Evolutionary conservation across 257 asterid genomes (phyloP).

Genomic region (Solanum acaule): DNA sequence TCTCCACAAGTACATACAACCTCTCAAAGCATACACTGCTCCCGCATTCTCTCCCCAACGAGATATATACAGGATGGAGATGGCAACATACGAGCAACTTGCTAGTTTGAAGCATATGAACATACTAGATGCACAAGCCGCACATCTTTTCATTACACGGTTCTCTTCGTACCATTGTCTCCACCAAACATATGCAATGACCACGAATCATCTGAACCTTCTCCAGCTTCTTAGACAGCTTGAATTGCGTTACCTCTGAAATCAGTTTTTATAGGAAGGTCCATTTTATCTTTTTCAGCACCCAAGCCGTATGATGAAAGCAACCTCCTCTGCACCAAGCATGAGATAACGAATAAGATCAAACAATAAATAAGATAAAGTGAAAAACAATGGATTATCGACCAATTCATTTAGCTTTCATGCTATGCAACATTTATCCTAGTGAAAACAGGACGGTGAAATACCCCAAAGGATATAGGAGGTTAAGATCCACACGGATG

Average conservation of each 20-base stretch:
- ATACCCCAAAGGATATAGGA: neutral
- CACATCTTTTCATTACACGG: neutral
- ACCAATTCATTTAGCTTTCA: neutral
- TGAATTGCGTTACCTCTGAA: conserved; percentile 7
- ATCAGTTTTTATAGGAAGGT: neutral
- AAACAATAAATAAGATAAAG: neutral
- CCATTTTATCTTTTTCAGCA: conserved; percentile 4
- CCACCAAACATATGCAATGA: neutral
- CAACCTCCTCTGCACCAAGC: conserved; percentile 49
- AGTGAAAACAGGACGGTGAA: neutral
- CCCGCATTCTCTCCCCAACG: neutral
- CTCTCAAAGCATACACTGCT: neutral
- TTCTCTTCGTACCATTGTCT: neutral
- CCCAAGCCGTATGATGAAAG: conserved; percentile 24
- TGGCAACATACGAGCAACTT: neutral
- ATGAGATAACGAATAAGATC: neutral
- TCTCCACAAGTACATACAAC: neutral
- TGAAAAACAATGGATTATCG: neutral
- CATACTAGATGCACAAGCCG: neutral
- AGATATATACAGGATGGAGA: neutral
- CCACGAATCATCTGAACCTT: neutral
- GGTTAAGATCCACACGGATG: no score
- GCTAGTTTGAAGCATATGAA: neutral
- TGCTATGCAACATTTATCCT: neutral
- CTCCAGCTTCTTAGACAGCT: neutral